Conservation (phyloP, 2,329 filamentous ascomycete genomes). For the Paraconiothyrium brasiliense region DNA sequence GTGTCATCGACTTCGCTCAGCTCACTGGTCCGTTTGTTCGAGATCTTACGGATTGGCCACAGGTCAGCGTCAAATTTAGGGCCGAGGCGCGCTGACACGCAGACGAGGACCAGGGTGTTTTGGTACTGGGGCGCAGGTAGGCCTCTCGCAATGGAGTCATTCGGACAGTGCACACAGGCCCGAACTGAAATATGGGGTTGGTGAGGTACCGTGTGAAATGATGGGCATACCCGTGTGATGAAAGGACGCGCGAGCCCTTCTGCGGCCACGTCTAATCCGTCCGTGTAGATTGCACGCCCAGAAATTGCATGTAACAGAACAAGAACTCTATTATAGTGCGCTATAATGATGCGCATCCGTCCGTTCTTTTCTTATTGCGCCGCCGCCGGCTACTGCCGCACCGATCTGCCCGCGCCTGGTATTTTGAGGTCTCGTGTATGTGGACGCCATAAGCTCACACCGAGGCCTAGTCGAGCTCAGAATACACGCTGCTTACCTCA, state of each 20-base stretch:
- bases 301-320: neutral
- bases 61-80: conserved; percentile 31
- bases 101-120: conserved; percentile 10
- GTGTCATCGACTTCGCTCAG: conserved; percentile 27
- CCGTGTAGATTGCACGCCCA: neutral
- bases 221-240: conserved; percentile 6
- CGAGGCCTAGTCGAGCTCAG: conserved; percentile 4
- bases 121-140: conserved; percentile 11
- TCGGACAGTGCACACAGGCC: conserved; percentile 2
- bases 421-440: neutral
- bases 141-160: conserved; percentile 7
- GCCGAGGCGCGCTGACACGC: conserved; percentile 33
- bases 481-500: conserved; percentile 10
- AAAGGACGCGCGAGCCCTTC: neutral
- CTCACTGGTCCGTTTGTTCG: conserved; percentile 19
- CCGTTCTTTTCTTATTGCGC: neutral
- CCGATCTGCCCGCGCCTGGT: neutral
- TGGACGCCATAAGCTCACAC: conserved; percentile 7
- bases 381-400: conserved; percentile 12
- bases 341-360: neutral
- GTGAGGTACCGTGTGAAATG: conserved; percentile 3
- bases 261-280: neutral
- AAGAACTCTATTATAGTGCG: neutral
- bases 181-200: conserved; percentile 10
- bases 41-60: conserved; percentile 23